phyloP scores from a whole-genome alignment of 192 early-diverging fungal genomes.

The Spizellomyces sp. region DNA sequence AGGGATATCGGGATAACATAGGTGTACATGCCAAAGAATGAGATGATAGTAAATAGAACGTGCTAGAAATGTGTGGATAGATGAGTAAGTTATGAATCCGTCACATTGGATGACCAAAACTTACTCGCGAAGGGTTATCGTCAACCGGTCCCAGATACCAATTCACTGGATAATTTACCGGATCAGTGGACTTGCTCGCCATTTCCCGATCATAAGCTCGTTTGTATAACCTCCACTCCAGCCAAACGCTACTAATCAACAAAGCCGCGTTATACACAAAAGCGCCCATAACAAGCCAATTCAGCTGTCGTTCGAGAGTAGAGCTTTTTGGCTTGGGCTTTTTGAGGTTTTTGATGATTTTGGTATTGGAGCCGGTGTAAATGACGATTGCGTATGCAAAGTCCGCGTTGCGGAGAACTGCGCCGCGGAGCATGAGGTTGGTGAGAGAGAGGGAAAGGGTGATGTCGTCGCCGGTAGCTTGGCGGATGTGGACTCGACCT shows the following conservation, averaged over 20 bases:
- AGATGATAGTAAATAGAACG: constrained; percentile 36
- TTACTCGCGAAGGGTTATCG: constrained; percentile 15
- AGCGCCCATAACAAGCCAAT: constrained; percentile 66
- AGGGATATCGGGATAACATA: constrained; percentile 77
- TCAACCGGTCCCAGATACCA: constrained; percentile 48
- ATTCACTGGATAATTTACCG: constrained; percentile 28
- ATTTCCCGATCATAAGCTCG: constrained; percentile 21
- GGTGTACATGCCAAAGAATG: constrained; percentile 62
- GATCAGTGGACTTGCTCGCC: constrained; percentile 6
- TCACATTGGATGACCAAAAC: constrained; percentile 12
- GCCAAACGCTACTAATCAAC: constrained; percentile 32
- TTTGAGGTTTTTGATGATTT: constrained; percentile 58
- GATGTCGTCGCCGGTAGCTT: background rate
- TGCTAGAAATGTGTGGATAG: constrained; percentile 24
- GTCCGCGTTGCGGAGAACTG: constrained; percentile 59
- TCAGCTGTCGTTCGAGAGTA: constrained; percentile 75
- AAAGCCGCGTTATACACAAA: constrained; percentile 52
- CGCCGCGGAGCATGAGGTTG: constrained; percentile 84
- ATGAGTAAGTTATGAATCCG: background rate
- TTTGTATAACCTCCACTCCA: constrained; percentile 40
- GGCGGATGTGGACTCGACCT: constrained; percentile 37
- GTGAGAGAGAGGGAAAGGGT: constrained; percentile 49
- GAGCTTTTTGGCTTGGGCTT: constrained; percentile 64
- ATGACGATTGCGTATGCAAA: constrained; percentile 53
- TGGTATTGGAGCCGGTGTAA: constrained; percentile 57